Evolutionary conservation across 352 stramenopile genomes (phyloP), one percentile per base, ranked within the genome.

Genomic region (Pythium guiyangense): DNA sequence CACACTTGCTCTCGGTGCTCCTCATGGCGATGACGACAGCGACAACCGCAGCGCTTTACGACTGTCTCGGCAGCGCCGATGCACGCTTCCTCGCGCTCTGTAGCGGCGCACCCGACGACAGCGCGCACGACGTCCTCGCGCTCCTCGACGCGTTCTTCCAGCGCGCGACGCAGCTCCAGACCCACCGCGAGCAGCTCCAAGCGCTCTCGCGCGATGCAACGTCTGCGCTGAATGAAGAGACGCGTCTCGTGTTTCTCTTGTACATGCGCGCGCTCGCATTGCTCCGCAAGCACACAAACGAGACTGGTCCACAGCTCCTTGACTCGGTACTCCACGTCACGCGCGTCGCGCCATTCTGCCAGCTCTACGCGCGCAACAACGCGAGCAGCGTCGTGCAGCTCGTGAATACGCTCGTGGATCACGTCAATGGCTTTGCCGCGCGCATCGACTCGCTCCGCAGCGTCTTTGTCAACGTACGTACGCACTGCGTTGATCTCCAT

Each of bases 341-440:
- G 49, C 59, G 77, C 18, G n/a, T 92, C 20, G 63, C 60, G 2
- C 74, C 79, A 10, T 87, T 89, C 56, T 89, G 81, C 58, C 74
- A 87, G 54, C 44, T 91, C 6, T 83, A 70, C 50, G 64, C 67
- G 18, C 64, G 60, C 25, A 74, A 65, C 47, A 85, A 80, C 39
- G 54, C 43, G 0, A 50, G 57, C 2, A 56, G 44, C 0, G 68
- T 83, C 37, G 47, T 44, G 20, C 54, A 60, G 15, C 49, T 85
- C 31, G 51, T 83, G n/a, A 44, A 64, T 43, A 49, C 44, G 1
- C 52, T 76, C 44, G 59, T 62, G 4, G 25, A 68, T 5, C 52
- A 66, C 25, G 47, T 59, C 0, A 27, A 56, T 8, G 27, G 47
- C 9, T 80, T 80, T 53, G 49, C 31, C 9, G 12, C 31, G 31